phyloP scores from a whole-genome alignment of 129 eudicot species.

The Arctium minus region DNA sequence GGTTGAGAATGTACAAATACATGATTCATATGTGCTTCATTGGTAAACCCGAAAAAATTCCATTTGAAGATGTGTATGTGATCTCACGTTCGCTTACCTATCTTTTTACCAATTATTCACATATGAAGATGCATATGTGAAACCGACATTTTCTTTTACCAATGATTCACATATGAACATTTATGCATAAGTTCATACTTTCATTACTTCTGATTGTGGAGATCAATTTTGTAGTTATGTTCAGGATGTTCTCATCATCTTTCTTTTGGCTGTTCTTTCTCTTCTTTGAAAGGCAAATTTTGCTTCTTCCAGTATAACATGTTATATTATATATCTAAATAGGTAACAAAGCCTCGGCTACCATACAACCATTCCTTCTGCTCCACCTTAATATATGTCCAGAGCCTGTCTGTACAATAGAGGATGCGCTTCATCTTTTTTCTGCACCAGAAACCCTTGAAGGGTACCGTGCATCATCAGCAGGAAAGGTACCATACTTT shows the following conservation, averaged over 20 bases:
- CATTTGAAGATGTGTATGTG: too few relatives aligned
- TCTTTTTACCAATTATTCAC: too few relatives aligned
- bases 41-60: background rate
- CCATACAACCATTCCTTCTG: conserved; percentile 81
- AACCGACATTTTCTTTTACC: background rate
- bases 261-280: background rate
- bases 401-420: conserved; percentile 62
- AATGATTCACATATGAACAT: background rate
- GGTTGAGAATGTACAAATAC: background rate
- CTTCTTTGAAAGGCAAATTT: background rate
- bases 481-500: conserved; percentile 50
- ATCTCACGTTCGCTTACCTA: too few relatives aligned
- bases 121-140: background rate
- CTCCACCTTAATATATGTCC: conserved; percentile 80
- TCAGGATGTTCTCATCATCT: background rate
- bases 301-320: background rate
- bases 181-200: background rate
- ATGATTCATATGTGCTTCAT: background rate
- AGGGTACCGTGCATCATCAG: conserved; percentile 68
- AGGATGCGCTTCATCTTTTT: conserved; percentile 71
- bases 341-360: conserved; percentile 80
- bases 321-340: conserved; percentile 20
- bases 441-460: conserved; percentile 84
- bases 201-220: background rate
- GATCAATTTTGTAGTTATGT: background rate